phyloP scores from a whole-genome alignment of 2,329 filamentous ascomycete genomes.

The Nigrograna mackinnonii region DNA sequence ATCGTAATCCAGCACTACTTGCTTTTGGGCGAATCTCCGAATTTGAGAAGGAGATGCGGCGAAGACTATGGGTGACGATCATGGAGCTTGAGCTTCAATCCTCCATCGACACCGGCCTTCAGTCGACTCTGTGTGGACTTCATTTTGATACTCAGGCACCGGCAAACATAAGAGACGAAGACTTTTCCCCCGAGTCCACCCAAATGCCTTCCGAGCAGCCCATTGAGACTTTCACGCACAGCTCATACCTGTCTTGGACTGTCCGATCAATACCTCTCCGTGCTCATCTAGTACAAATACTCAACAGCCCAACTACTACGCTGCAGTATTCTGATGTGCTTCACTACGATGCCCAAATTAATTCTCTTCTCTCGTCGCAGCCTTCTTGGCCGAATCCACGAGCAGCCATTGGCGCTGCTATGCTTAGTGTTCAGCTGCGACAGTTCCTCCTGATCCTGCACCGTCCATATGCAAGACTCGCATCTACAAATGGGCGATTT shows the following conservation, averaged over 20 bases:
- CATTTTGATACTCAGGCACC: conserved; percentile 56
- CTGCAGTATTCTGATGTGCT: conserved; percentile 36
- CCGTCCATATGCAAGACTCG: conserved; percentile 32
- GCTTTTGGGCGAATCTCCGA: conserved; percentile 33
- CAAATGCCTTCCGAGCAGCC: conserved; percentile 26
- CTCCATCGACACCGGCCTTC: conserved; percentile 59
- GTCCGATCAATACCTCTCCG: conserved; percentile 33
- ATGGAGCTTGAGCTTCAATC: conserved; percentile 61
- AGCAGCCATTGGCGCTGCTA: conserved; percentile 17
- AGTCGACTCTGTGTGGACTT: conserved; percentile 42
- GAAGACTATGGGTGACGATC: conserved; percentile 61
- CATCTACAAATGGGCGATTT: conserved; percentile 26
- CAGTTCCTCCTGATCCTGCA: conserved; percentile 41
- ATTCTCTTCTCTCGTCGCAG: conserved; percentile 19
- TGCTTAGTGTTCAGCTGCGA: conserved; percentile 34
- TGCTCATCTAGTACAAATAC: conserved; percentile 30
- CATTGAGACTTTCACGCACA: conserved; percentile 29
- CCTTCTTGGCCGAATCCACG: conserved; percentile 26
- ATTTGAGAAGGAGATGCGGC: conserved; percentile 57
- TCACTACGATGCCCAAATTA: conserved; percentile 35
- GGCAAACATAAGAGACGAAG: conserved; percentile 55
- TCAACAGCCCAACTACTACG: conserved; percentile 33
- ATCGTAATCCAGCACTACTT: conserved; percentile 49
- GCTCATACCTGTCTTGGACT: conserved; percentile 29
- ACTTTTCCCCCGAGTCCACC: conserved; percentile 37